A percentile compares a stretch with the other conserved stretches of the same genome.
Conservation (phyloP, 495 filamentous ascomycete genomes). For the Penicillium egyptiacum region DNA sequence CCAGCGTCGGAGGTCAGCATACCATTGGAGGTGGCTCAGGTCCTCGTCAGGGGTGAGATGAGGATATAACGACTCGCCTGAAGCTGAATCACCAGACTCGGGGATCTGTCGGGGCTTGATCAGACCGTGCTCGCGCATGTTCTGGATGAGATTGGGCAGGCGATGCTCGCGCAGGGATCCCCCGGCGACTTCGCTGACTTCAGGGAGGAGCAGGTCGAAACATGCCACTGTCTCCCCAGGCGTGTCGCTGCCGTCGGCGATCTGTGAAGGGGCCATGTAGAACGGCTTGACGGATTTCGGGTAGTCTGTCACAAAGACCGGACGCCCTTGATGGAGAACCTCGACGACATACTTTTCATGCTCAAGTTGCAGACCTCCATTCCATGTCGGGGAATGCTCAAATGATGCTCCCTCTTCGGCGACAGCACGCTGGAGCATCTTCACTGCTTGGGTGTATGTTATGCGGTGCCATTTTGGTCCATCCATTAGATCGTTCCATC, state of each 20-base stretch:
- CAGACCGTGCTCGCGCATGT: slow-evolving; percentile 68
- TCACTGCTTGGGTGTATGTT: slow-evolving; percentile 78
- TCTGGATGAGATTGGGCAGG: slow-evolving; percentile 62
- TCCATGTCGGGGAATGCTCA: slow-evolving; percentile 64
- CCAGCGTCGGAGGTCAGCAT: slow-evolving; percentile 90
- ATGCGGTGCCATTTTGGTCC: slow-evolving; percentile 72
- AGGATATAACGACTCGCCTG: slow-evolving; percentile 35
- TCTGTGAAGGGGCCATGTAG: slow-evolving; percentile 76
- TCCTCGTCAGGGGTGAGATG: slow-evolving; percentile 46
- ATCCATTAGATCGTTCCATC: slow-evolving; percentile 69
- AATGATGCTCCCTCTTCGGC: slow-evolving; percentile 54
- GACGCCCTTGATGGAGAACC: slow-evolving; percentile 63
- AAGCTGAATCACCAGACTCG: slow-evolving; percentile 13
- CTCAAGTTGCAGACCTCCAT: slow-evolving; percentile 79
- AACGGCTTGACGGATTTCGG: slow-evolving; percentile 86
- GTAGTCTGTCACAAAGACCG: slow-evolving; percentile 93
- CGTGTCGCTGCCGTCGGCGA: slow-evolving; percentile 12
- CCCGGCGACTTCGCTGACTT: slow-evolving; percentile 84
- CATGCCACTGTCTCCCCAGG: slow-evolving; percentile 71
- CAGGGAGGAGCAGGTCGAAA: slow-evolving; percentile 92
- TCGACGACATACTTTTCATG: slow-evolving; percentile 88
- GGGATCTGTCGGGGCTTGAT: slow-evolving; percentile 30
- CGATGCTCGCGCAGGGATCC: slow-evolving; percentile 94
- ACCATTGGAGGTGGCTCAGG: slow-evolving; percentile 73
- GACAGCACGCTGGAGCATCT: slow-evolving; percentile 61